These are phyloP conservation scores for Chaetomium cochliodes DNA, from an alignment of 495 filamentous ascomycete genomes.

Conservation along the genomic window DNA sequence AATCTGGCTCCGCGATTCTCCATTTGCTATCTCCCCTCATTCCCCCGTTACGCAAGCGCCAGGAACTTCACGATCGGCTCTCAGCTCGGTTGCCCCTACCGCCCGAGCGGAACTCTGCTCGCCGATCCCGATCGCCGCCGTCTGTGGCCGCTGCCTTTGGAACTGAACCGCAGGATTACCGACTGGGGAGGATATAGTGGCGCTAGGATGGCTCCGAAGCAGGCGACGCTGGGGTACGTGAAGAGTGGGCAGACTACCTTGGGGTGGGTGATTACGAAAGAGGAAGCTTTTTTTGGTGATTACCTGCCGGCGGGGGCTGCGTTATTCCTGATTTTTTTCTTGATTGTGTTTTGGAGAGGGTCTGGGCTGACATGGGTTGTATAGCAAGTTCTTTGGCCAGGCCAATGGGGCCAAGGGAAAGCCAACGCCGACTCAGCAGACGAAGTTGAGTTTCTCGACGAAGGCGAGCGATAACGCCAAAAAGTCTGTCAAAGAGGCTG, in stretches of 20 bases:
- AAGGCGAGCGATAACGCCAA: slow-evolving; percentile 35
- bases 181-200: background rate
- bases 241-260: slow-evolving; percentile 74
- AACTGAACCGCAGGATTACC: background rate
- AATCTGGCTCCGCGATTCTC: slow-evolving; percentile 8
- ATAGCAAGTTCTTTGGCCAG: slow-evolving; percentile 68
- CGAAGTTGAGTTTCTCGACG: slow-evolving; percentile 66
- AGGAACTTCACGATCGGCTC: background rate
- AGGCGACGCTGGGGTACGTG: slow-evolving; percentile 93
- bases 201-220: slow-evolving; percentile 61
- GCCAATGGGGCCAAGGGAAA: slow-evolving; percentile 54
- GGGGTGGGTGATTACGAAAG: slow-evolving; percentile 61
- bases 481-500: slow-evolving; percentile 8
- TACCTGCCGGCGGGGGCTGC: background rate
- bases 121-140: background rate
- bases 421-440: slow-evolving; percentile 63
- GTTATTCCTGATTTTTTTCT: slow-evolving; percentile 6
- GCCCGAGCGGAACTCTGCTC: background rate
- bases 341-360: background rate
- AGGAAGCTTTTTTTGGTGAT: too few relatives aligned
- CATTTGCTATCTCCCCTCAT: background rate
- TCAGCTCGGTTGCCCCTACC: background rate
- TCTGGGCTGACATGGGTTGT: slow-evolving; percentile 14
- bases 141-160: too few relatives aligned
- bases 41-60: background rate